Percentiles rank a stretch among this genome's conserved stretches.
These are phyloP conservation scores for Zoysia japonica DNA, from an alignment of 176 grass and related monocot genomes.

Conservation along the genomic window DNA sequence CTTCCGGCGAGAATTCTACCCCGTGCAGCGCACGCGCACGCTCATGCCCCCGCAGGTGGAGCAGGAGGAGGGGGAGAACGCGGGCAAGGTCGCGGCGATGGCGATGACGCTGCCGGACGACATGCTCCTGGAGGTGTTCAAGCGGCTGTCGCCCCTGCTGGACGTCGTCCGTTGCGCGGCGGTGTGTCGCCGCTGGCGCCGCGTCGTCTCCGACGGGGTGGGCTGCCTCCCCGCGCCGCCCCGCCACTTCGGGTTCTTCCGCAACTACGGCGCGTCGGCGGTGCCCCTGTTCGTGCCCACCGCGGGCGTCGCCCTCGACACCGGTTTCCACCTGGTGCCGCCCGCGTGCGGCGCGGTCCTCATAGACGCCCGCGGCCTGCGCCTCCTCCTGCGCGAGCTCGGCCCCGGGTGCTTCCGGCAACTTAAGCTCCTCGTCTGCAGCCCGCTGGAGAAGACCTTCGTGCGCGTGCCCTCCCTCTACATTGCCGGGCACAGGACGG, in stretches of 20 bases:
- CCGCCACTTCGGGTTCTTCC: conserved; percentile 42
- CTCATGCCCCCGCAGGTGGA: neutral
- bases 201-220: neutral
- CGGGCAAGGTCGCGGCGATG: neutral
- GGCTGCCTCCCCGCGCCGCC: conserved; percentile 33
- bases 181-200: conserved; percentile 45
- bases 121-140: conserved; percentile 48
- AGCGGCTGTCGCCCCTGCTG: neutral
- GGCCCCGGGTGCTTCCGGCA: neutral
- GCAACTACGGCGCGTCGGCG: conserved; percentile 29
- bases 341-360: conserved; percentile 35
- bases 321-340: neutral
- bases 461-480: conserved; percentile 15
- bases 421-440: conserved; percentile 38
- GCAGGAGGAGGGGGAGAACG: neutral
- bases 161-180: conserved; percentile 38
- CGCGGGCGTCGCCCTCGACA: conserved; percentile 15
- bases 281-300: conserved; percentile 45
- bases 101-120: conserved; percentile 34
- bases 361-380: conserved; percentile 17
- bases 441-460: conserved; percentile 10
- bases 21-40: conserved; percentile 1
- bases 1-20: neutral
- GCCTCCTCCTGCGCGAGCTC: conserved; percentile 48
- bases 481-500: conserved; percentile 1